Conservation (phyloP, 2,329 filamentous ascomycete species). For the Verticillium dahliae region DNA sequence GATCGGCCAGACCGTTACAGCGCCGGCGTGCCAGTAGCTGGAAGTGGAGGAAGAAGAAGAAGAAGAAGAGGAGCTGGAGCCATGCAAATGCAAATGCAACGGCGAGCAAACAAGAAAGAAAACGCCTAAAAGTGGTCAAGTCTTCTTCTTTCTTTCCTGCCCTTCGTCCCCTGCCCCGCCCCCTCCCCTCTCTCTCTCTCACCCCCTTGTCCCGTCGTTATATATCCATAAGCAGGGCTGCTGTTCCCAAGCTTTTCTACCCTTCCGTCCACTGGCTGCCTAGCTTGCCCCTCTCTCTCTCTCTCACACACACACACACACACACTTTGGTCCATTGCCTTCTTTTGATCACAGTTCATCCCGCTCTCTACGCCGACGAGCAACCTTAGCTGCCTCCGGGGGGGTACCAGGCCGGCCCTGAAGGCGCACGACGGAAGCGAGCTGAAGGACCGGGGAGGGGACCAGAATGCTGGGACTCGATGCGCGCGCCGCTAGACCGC, state of each 20-base stretch:
- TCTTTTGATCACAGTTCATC: too few species aligned
- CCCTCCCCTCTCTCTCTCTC: too few species aligned
- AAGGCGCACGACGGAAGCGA: background rate
- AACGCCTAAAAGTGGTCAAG: background rate
- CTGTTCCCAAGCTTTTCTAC: too few species aligned
- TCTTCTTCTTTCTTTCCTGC: background rate
- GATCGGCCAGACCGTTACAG: background rate
- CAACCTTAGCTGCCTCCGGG: too few species aligned
- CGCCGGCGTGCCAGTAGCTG: background rate
- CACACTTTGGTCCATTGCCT: too few species aligned
- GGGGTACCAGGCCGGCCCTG: background rate
- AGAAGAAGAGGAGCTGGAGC: background rate
- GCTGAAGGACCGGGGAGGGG: background rate
- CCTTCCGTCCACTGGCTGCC: too few species aligned
- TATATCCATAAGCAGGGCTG: background rate
- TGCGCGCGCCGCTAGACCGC: slow-evolving; percentile 4
- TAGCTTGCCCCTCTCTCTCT: too few species aligned
- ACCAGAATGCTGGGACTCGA: slow-evolving; percentile 7
- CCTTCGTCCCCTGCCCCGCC: background rate
- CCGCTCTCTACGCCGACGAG: too few species aligned
- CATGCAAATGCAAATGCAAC: too few species aligned
- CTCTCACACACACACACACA: too few species aligned
- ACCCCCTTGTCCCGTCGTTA: background rate
- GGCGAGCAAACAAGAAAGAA: background rate
- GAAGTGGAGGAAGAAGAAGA: background rate